Conservation (phyloP, 345 rosid genomes). For the Salix arbutifolia region DNA sequence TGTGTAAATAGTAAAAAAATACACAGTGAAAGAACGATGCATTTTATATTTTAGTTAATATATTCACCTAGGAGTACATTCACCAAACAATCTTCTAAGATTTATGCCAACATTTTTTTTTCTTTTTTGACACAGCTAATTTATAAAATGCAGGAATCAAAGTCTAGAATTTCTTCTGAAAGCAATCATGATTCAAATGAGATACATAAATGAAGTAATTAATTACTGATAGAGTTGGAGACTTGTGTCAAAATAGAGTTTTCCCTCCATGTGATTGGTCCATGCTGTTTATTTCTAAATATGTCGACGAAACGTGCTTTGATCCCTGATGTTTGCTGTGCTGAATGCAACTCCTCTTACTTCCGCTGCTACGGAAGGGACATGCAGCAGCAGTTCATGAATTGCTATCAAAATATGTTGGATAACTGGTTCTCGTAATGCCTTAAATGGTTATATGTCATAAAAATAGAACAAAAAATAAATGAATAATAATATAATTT, state of each 20-base stretch:
- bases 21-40: too few relatives aligned
- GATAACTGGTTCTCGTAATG: too few relatives aligned
- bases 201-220: neutral
- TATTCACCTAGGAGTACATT: too few relatives aligned
- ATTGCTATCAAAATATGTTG: slow-evolving; percentile 49
- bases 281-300: neutral
- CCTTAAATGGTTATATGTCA: neutral
- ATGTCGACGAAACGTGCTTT: neutral
- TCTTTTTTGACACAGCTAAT: neutral
- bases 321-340: neutral
- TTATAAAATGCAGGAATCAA: neutral
- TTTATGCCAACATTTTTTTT: neutral
- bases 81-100: neutral
- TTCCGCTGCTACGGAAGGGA: slow-evolving; percentile 83
- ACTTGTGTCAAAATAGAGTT: neutral
- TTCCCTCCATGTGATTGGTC: neutral
- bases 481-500: too few relatives aligned
- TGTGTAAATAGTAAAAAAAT: too few relatives aligned
- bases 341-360: slow-evolving; percentile 50
- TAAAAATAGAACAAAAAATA: too few relatives aligned
- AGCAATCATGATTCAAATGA: neutral
- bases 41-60: too few relatives aligned
- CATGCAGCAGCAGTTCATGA: slow-evolving; percentile 56
- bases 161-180: neutral
- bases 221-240: neutral